Evolutionary conservation across 306 rosid genomes (phyloP), one percentile per base, ranked within the genome.

Genomic region (Vicia faba): DNA sequence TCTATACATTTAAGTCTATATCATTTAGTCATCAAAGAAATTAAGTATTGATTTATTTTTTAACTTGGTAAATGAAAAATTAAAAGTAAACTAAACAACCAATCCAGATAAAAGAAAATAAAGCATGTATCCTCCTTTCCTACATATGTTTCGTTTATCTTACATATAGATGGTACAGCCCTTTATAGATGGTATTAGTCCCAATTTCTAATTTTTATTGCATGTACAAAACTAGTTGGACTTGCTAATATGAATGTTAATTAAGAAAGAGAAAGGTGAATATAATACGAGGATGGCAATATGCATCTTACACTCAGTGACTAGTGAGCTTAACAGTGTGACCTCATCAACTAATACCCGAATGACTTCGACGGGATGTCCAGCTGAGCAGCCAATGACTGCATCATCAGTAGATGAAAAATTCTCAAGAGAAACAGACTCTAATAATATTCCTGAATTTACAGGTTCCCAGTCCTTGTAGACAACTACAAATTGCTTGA

Each of bases 331-430:
- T 75, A 93, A 69, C 55, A 78, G 89, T 58, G 86, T 44, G 69
- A 90, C 74, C 88, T 93, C 99, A 45, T 93, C 97, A 19, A 75
- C 72, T 72, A 93, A 80, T 43, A 80, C 81, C 72, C 83, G 77
- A 65, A 90, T 90, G 68, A 93, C 75, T 79, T 90, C 99, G 50
- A 89, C 80, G 61, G 99, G 99, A 82, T 93, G 97, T 79, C 99
- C 99, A 68, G 89, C 76, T 57, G 84, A 84, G 84, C 99, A 93
- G 77, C 99, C 99, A 74, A 80, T 77, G 75, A 93, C 68, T 45
- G 83, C 73, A 66, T 84, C 86, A 73, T 83, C 84, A 26, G 73
- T 80, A 44, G 82, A 66, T 61, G 85, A 64, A n/a, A 70, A 73
- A 76, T 46, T 60, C 40, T 93, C 96, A 40, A 43, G 64, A 61